Evolutionary conservation across 345 rosid genomes (phyloP), one percentile per base, ranked within the genome.

Genomic region (Diplotaxis tenuifolia): DNA sequence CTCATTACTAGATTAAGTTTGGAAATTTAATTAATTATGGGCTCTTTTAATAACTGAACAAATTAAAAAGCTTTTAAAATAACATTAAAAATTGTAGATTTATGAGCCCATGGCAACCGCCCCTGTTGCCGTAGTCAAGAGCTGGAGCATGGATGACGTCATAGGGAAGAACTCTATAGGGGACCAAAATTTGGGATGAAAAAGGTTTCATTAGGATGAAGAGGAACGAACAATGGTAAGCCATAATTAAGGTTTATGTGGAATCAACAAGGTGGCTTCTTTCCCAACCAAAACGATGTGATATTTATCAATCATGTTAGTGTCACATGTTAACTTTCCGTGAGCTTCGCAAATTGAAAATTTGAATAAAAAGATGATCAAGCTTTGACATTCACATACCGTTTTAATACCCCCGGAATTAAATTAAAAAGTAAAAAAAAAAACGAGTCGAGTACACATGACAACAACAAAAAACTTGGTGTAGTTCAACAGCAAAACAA

Each of bases 211-310:
- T 40, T 4, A 14, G 47, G 47, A 40, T 40, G 47, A 40, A 40
- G 79, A 81, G 84, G 65, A 79, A 73, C 62, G 65, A 79, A 73
- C 62, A 82, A 80, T 19, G 70, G 82, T 11, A 76, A 73, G 50
- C 75, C 82, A n/a, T n/a, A n/a, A n/a, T n/a, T 56, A 76, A 42
- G 89, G 87, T 0, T 61, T 79, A 0, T 84, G 88, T 68, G 82
- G 83, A n/a, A 77, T 82, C 74, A 74, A 84, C 74, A 75, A 72
- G 36, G 78, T 81, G 84, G 83, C 81, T 77, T 84, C 86, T 12
- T 75, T 71, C 20, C 83, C 83, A 8, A 65, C 74, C 20, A 78
- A 83, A 70, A 68, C 53, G 14, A 76, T 67, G 9, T 73, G 58
- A 64, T 32, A 6, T 25, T 23, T 23, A 23, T 57, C 14, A 50